Base-by-base conservation (phyloP, 768 basidiomycete genomes). In the Lactarius sp. region DNA sequence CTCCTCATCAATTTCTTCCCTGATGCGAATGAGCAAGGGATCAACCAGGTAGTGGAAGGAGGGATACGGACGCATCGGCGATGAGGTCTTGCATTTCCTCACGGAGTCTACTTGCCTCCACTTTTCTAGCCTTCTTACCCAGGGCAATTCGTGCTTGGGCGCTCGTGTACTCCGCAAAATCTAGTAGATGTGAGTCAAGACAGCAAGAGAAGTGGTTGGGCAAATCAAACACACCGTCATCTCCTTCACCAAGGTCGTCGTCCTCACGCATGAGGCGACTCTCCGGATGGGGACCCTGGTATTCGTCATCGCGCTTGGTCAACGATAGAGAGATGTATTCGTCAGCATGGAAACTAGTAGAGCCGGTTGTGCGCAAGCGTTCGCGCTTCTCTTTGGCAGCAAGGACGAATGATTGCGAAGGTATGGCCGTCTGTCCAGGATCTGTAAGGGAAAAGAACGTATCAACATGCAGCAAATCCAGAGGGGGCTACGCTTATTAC, bases 71-170 rank as follows among this genome's bases (percentile, higher is more conserved):
- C 91, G 83, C 88, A 63, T 94, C 90, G 8, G 82, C 83, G 62
- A 94, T 93, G 79, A 92, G 77, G 72, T 91, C 91, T 62, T 84
- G 80, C 82, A 92, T 92, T 2, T 80, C 79, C 62, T 85, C 85
- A 68, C 85, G 80, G 22, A 82, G 80, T 71, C 87, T 87, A 47
- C 74, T 76, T 1, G 85, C 86, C 69, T 91, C 92, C 6, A 77
- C 69, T 70, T 91, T 93, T 53, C 83, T 79, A 0, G 86, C 86
- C 70, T 91, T 92, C 72, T 92, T 94, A 0, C 91, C 90, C 3
- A 94, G 74, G 0, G 92, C 89, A 57, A 94, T 90, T 39, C 92
- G 80, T 66, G 93, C 92, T 74, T 91, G 86, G 0, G 92, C 92
- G 68, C 85, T 90, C 1, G 92, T 94, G 69, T 86, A 94, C 70